Conservation (phyloP, 305 asterid species). For the Striga hermonthica region DNA sequence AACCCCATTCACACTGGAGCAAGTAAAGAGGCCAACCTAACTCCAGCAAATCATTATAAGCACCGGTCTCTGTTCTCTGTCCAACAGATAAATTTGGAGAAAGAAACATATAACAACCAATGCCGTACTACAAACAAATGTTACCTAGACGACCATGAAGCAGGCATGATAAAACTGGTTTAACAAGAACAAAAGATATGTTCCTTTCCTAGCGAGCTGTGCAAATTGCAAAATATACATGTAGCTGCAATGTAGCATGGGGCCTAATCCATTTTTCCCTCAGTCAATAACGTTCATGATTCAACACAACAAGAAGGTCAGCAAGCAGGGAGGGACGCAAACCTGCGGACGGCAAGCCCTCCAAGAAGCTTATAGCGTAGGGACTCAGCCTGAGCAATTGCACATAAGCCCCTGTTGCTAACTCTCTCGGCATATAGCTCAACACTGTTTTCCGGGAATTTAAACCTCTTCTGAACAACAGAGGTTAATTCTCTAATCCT, state of each 20-base stretch:
- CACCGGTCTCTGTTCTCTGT: constrained; percentile 25
- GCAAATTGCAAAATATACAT: not conserved
- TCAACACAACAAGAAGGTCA: not conserved
- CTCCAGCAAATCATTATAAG: constrained; percentile 37
- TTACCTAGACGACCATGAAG: not conserved
- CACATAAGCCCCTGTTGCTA: constrained; percentile 54
- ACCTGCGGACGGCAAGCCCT: constrained; percentile 55
- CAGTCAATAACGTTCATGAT: not conserved
- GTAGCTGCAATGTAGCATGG: not conserved
- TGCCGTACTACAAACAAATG: constrained; percentile 25
- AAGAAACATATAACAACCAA: constrained; percentile 17
- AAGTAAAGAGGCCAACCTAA: constrained; percentile 50
- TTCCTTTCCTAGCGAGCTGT: not conserved
- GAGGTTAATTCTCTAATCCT: constrained; percentile 50
- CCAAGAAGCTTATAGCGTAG: constrained; percentile 58
- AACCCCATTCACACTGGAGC: constrained; percentile 39
- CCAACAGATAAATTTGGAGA: constrained; percentile 22
- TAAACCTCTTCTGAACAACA: constrained; percentile 47
- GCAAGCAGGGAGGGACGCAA: constrained; percentile 6
- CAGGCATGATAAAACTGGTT: not conserved
- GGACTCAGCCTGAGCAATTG: constrained; percentile 56
- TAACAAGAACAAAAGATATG: not conserved
- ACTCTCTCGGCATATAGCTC: constrained; percentile 53
- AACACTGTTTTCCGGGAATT: constrained; percentile 43
- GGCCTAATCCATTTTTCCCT: not conserved